Percentiles rank a stretch among this genome's conserved stretches.
Conservation (phyloP, 2,329 filamentous ascomycete species). For the Neurospora sp. region DNA sequence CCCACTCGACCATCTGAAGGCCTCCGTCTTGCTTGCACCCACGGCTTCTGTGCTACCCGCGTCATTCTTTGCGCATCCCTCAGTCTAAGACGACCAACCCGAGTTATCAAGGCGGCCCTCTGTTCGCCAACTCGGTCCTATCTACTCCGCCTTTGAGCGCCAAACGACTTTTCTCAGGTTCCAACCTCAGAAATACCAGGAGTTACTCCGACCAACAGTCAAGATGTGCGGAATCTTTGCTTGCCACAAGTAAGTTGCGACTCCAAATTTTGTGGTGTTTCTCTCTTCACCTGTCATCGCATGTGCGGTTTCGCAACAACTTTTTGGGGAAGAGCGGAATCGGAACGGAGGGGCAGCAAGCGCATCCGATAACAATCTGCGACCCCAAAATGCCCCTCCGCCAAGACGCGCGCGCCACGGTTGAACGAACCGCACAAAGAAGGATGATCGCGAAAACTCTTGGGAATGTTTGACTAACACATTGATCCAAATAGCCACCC, state of each 20-base stretch:
- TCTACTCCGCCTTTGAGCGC: conserved; percentile 16
- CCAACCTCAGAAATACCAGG: conserved; percentile 2
- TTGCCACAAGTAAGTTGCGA: conserved; percentile 66
- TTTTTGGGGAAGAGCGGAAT: not conserved
- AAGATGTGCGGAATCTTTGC: conserved; percentile 94
- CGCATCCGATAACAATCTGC: conserved; percentile 21
- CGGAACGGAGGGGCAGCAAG: conserved; percentile 27
- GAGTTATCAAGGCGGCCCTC: conserved; percentile 16
- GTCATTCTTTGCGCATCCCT: conserved; percentile 1
- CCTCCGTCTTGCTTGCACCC: conserved; percentile 1
- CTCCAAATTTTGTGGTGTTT: conserved; percentile 1
- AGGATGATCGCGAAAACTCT: not conserved
- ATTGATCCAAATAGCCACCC: conserved; percentile 53
- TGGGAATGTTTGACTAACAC: conserved; percentile 14
- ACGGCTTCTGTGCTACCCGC: not conserved
- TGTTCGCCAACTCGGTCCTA: conserved; percentile 12
- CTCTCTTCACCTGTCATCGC: conserved; percentile 2
- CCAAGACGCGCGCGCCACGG: conserved; percentile 2
- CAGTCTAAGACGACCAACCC: conserved; percentile 1
- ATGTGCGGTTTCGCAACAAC: conserved; percentile 2
- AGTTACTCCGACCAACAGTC: conserved; percentile 8
- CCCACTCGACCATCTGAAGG: conserved; percentile 10
- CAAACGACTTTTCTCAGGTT: conserved; percentile 8
- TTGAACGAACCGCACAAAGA: conserved; percentile 1
- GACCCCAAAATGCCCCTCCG: conserved; percentile 8